These are phyloP conservation scores for Clonostachys rhizophaga DNA, from an alignment of 2,329 filamentous ascomycete genomes.

Conservation along the genomic window DNA sequence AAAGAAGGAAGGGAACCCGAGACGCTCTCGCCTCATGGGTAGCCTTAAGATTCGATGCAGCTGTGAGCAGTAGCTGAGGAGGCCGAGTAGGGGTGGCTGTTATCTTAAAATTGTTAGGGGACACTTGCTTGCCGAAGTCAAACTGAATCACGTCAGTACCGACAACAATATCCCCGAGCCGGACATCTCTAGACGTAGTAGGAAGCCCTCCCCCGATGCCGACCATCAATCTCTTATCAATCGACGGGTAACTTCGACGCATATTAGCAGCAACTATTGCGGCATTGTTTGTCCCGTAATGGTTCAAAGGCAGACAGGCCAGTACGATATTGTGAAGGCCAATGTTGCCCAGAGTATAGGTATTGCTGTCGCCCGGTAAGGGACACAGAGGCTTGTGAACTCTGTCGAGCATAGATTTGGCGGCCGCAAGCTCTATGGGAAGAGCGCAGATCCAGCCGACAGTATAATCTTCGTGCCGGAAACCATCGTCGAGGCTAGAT, in stretches of 20 bases:
- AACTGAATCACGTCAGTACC: neutral
- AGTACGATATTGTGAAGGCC: slow-evolving; percentile 17
- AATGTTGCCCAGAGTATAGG: slow-evolving; percentile 15
- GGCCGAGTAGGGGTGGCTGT: neutral
- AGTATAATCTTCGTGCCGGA: neutral
- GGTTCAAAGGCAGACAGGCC: slow-evolving; percentile 13
- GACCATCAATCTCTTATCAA: slow-evolving; percentile 20
- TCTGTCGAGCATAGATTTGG: neutral
- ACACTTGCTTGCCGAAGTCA: neutral
- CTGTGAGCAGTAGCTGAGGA: neutral
- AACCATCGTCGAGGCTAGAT: no score
- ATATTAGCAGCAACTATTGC: slow-evolving; percentile 8
- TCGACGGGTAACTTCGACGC: slow-evolving; percentile 7
- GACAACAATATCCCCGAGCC: neutral
- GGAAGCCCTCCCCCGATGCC: slow-evolving; percentile 32
- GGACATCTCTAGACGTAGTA: slow-evolving; percentile 4
- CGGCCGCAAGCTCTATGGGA: neutral
- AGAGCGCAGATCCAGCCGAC: neutral
- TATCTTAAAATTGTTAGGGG: neutral
- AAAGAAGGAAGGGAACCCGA: no score
- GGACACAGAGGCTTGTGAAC: neutral
- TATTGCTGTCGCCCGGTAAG: neutral
- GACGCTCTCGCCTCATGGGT: no score
- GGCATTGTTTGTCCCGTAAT: slow-evolving; percentile 17
- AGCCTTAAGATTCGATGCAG: neutral